Percentiles rank a stretch among this genome's conserved stretches.
Evolutionary conservation across 2,329 filamentous ascomycete species (phyloP).

Genomic region (Trichophaea hybrida): DNA sequence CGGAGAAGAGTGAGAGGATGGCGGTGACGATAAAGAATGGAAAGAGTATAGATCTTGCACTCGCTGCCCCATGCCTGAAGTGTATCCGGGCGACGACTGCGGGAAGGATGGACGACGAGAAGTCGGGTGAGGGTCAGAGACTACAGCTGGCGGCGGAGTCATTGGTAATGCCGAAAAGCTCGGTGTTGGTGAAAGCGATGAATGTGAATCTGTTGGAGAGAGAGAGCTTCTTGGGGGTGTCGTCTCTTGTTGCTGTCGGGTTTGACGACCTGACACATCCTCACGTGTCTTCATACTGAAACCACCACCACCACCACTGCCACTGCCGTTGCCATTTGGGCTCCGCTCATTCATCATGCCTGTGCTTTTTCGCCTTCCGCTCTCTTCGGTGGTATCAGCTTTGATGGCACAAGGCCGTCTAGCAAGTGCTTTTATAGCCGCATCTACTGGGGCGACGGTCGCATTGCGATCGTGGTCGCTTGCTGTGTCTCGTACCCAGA

Average conservation of each 20-base stretch:
- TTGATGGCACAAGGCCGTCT: conserved; percentile 10
- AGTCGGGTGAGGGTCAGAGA: neutral
- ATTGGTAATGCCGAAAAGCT: neutral
- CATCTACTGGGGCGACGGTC: conserved; percentile 12
- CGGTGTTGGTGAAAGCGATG: neutral
- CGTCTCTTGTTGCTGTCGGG: neutral
- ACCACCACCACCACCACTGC: neutral
- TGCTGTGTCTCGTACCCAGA: conserved; percentile 8
- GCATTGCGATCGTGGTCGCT: neutral
- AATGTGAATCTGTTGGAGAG: neutral
- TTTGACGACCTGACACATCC: neutral
- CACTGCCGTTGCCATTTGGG: neutral
- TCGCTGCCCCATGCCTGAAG: neutral
- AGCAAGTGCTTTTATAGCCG: conserved; percentile 14
- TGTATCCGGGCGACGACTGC: neutral
- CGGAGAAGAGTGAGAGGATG: neutral
- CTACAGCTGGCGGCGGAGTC: neutral
- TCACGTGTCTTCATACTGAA: neutral
- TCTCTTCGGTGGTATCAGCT: neutral
- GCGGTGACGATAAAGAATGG: neutral
- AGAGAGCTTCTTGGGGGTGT: neutral
- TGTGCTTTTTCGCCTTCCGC: neutral
- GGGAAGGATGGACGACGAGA: neutral
- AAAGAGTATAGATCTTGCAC: neutral
- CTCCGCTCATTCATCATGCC: neutral